Evolutionary conservation across 352 stramenopile species (phyloP), one percentile per base, ranked within the genome.

Genomic region (Phytopythium oedochilum): DNA sequence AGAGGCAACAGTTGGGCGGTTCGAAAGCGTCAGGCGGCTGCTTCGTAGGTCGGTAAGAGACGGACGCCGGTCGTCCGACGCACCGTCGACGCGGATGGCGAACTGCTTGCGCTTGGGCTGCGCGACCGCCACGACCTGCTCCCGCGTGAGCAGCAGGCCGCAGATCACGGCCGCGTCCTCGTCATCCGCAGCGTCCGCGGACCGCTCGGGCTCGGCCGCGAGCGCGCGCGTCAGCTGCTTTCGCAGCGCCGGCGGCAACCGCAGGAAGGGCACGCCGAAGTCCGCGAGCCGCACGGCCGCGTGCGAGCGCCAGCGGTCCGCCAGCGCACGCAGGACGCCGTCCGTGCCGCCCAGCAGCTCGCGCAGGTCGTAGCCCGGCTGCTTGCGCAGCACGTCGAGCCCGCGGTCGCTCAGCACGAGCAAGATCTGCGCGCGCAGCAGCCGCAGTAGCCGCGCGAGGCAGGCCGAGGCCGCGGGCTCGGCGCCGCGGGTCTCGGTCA

Each of bases 301-400:
- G 10, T 66, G 49, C n/a, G 50, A 44, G 1, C 63, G 63, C 81
- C 81, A 89, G 28, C 60, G 59, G 18, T 73, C 63, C 23, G 59
- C 66, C 18, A 91, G 47, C 10, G 70, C 71, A 15, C 52, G 54
- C 29, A 83, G 75, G 31, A 79, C 69, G 25, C 64, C 53, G 50
- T 92, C 76, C 0, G 81, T 92, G 42, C 78, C 78, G 42, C 67
- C 75, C 17, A 92, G 49, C 15, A 89, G 70, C 48, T 88, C 73
- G n/a, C 81, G 78, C 20, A 91, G 64, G 34, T 91, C 81, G 55
- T 91, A 91, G 0, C 73, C 63, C 35, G 79, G 76, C 49, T 88
- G 76, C 26, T 62, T 64, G 12, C 72, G 64, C 10, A 89, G 65
- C 28, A 87, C 75, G 40, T 88, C 73, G 22, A 89, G 73, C 22